phyloP scores from a whole-genome alignment of 306 rosid genomes.

The Rubus parviflorus region DNA sequence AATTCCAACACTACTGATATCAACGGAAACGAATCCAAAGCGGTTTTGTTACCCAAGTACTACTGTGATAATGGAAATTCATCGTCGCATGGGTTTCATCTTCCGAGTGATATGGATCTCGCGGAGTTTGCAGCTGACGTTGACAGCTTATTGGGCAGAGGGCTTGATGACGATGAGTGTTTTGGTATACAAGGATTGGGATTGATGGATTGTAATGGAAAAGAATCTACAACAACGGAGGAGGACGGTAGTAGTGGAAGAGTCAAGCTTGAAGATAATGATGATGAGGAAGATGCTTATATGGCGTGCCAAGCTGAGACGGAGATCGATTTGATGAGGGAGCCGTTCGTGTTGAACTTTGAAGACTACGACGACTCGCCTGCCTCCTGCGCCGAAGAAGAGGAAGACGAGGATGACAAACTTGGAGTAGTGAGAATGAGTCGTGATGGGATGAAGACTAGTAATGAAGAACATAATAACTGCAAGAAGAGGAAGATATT shows the following conservation, averaged over 20 bases:
- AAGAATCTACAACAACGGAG: slow-evolving; percentile 7
- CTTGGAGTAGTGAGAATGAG: background rate
- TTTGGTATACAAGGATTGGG: slow-evolving; percentile 84
- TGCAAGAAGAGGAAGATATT: slow-evolving; percentile 44
- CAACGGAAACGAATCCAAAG: background rate
- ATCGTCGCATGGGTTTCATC: slow-evolving; percentile 38
- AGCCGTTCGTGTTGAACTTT: slow-evolving; percentile 56
- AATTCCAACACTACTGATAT: slow-evolving; percentile 18
- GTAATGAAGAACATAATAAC: background rate
- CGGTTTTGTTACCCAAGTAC: background rate
- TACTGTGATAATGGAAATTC: slow-evolving; percentile 29
- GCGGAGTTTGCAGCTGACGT: slow-evolving; percentile 91
- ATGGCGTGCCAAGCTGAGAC: slow-evolving; percentile 27
- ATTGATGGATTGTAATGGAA: slow-evolving; percentile 44
- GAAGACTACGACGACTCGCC: slow-evolving; percentile 49
- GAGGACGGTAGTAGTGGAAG: slow-evolving; percentile 28
- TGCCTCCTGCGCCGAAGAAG: slow-evolving; percentile 41
- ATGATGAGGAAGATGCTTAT: slow-evolving; percentile 34
- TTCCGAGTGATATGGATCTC: slow-evolving; percentile 65
- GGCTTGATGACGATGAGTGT: slow-evolving; percentile 63
- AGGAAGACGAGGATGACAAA: slow-evolving; percentile 26
- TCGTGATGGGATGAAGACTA: background rate
- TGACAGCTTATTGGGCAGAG: slow-evolving; percentile 76
- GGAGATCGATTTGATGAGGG: slow-evolving; percentile 53
- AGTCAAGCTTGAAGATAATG: slow-evolving; percentile 44